Conservation (phyloP, 495 filamentous ascomycete species). For the Neurospora africana region DNA sequence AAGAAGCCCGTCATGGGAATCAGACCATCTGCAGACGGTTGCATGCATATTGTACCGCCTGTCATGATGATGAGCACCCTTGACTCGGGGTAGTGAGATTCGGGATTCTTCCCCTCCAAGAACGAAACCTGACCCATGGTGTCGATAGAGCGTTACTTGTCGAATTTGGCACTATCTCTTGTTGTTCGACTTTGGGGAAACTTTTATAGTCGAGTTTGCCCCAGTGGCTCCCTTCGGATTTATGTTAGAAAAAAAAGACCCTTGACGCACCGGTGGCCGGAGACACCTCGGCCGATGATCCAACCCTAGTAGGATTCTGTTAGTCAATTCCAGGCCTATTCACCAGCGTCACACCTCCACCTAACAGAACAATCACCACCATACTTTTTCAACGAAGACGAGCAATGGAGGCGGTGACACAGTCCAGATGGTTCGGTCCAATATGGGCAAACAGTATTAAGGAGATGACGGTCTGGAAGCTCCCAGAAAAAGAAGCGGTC, state of each 20-base stretch:
- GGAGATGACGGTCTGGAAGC: neutral
- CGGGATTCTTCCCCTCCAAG: slow-evolving; percentile 16
- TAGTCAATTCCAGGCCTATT: neutral
- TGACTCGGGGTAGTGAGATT: slow-evolving; percentile 50
- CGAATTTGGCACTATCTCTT: neutral
- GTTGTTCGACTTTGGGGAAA: neutral
- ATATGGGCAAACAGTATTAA: neutral
- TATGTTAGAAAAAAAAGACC: neutral
- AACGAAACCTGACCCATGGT: slow-evolving; percentile 17
- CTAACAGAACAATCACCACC: neutral
- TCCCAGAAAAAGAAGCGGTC: neutral
- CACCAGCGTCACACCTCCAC: neutral
- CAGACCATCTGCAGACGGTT: slow-evolving; percentile 52
- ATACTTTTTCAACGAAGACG: neutral
- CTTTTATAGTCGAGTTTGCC: neutral
- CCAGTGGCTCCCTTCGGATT: neutral
- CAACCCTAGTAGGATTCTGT: neutral
- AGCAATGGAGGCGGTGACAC: neutral
- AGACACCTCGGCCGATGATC: neutral
- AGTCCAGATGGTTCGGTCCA: neutral
- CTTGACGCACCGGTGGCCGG: neutral
- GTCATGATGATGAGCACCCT: slow-evolving; percentile 87
- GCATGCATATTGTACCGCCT: slow-evolving; percentile 96
- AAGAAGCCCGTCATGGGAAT: slow-evolving; percentile 74
- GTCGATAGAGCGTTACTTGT: neutral